Evolutionary conservation across 257 asterid genomes (phyloP).

Genomic region (Perilla frutescens): DNA sequence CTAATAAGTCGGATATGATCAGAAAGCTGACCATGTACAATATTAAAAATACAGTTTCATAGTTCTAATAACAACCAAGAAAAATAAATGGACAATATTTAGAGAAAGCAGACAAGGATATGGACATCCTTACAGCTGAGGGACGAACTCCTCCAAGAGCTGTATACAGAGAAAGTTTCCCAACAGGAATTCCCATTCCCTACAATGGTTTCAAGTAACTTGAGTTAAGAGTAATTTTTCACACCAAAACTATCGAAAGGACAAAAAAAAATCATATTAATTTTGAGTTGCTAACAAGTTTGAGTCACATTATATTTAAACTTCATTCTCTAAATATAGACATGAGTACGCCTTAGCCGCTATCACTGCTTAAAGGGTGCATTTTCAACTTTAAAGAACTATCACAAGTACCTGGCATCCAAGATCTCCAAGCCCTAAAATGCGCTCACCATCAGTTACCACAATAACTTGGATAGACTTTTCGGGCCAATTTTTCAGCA

Average conservation of each 20-base stretch:
- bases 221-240: background rate
- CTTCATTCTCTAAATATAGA: background rate
- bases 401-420: constrained; percentile 82
- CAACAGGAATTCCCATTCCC: constrained; percentile 99
- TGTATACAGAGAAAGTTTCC: constrained; percentile 90
- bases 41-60: background rate
- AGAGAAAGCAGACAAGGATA: constrained; percentile 17
- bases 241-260: background rate
- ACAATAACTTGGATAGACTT: constrained; percentile 90
- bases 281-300: constrained; percentile 13
- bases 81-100: background rate
- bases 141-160: constrained; percentile 99
- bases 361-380: background rate
- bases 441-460: constrained; percentile 97
- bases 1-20: background rate
- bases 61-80: background rate
- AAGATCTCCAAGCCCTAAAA: constrained; percentile 96
- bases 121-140: constrained; percentile 73
- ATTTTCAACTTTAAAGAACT: constrained; percentile 11
- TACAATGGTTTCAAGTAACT: constrained; percentile 43
- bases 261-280: background rate
- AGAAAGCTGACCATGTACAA: background rate
- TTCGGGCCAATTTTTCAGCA: constrained; percentile 94
- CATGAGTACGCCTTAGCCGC: background rate
- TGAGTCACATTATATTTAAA: background rate